Evolutionary conservation across 345 rosid genomes (phyloP), one percentile per base, ranked within the genome.

Genomic region (Murraya koenigii): DNA sequence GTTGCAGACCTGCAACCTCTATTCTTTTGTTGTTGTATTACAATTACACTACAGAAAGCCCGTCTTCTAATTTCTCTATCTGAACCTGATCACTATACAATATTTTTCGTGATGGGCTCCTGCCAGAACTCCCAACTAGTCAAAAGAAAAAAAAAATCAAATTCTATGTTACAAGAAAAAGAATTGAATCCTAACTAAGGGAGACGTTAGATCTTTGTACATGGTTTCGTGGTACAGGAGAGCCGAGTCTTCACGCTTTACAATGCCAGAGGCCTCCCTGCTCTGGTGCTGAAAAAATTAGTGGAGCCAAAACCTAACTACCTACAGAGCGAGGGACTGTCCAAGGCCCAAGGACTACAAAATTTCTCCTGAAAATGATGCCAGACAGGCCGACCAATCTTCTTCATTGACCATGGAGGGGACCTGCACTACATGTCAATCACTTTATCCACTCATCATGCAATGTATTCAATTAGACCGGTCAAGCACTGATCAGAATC

Each of bases 121-220:
- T 4, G 44, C 69, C 80, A 86, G 87, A 82, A 81, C 25, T 75
- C 74, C 75, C 71, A 66, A 65, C 44, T 74, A 78, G n/a, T 25
- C 15, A 36, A 66, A 56, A 70, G 2, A 23, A 32, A 20, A 58
- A 67, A 23, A 32, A 20, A 58, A 67, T 9, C 1, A 55, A 63
- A 38, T 71, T 49, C 67, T 81, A 88, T 86, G 86, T 67, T 88
- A 89, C 89, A 85, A 54, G 76, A 72, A 64, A 85, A 86, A 75
- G 86, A 87, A 85, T 87, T 71, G 81, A 77, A 85, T 41, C 82
- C 91, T 87, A 85, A 49, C 9, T 85, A 80, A 82, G 81, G 85
- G 25, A 35, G 44, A 69, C 85, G 89, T 87, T 85, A 89, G 89
- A 79, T 76, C 84, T 88, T 72, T 86, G 87, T 89, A 81, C 88